Conservation (phyloP, 257 asterid species). For the Rubia yunnanensis region DNA sequence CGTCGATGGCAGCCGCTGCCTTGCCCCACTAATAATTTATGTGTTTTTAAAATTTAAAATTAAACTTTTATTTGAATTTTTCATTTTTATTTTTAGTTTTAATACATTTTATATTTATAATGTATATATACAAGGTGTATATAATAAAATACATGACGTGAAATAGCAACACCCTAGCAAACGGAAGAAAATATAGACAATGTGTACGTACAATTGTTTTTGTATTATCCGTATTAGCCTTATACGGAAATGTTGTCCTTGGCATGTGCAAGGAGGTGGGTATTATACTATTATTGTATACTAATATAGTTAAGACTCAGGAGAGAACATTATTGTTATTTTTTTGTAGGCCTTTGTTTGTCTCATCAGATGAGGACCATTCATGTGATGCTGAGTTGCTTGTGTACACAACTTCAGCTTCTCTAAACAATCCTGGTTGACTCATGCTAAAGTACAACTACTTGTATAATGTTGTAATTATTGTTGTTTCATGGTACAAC, state of each 20-base stretch:
- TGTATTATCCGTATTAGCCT: slow-evolving; percentile 6
- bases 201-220: slow-evolving; percentile 6
- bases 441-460: neutral
- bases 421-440: neutral
- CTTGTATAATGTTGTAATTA: neutral
- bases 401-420: neutral
- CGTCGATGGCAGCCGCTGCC: no score
- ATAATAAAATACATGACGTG: no score
- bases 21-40: no score
- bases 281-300: neutral
- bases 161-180: no score
- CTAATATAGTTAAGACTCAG: neutral
- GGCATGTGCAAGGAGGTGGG: slow-evolving; percentile 1
- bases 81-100: no score
- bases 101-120: no score
- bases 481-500: neutral
- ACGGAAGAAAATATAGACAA: no score
- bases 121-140: no score
- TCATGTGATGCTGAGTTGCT: slow-evolving; percentile 9
- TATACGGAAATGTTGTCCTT: slow-evolving; percentile 11
- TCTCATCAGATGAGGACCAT: slow-evolving; percentile 7
- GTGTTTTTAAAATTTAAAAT: no score
- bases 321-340: neutral
- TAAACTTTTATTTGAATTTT: no score
- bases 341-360: neutral